Base-by-base conservation (phyloP, 2,329 filamentous ascomycete genomes). In the Coccinonectria pachysandricola region DNA sequence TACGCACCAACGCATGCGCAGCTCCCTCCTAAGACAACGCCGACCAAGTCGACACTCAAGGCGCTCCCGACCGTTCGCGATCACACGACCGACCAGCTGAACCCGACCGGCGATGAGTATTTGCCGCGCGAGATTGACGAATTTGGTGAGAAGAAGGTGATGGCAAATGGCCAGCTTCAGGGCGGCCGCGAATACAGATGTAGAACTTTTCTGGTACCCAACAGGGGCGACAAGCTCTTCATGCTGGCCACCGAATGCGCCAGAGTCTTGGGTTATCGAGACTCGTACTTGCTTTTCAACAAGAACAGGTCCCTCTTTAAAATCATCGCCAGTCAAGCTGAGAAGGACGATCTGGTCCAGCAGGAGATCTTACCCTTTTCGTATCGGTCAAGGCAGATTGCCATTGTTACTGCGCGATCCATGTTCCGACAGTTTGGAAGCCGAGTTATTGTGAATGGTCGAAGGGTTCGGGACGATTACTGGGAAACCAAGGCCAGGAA, bases 341-440 rank as follows among this genome's bases (percentile, higher is more conserved):
- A 98, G 53, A 98, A 98, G 65, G 91, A 98, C 53, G 86, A 96
- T 48, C 66, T 98, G 10, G 94, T 98, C 24, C 69, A 78, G 37
- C 87, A 96, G 60, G 91, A 96, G 48, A 92, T 96, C 31, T 64
- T 98, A 12, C 91, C 91, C 0, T 98, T 96, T 55, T 95, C 88
- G 4, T 98, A 98, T 54, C 76, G 91, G 22, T 98, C 91, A n/a
- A 76, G 91, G 26, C 91, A 98, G 57, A 98, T 98, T 43, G 91
- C 91, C 26, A 95, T 98, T 36, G 91, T 98, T 21, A 96, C 91
- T 1, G 91, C 91, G 15, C 77, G 85, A 39, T 96, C 88, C 43
- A 98, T 98, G 91, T 98, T 96, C 57, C 78, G 91, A 21, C 91
- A 98, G 54, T 98, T 98, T 54, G 91, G 91, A 24, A 95, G 87